Conservation (phyloP, 1,139 yeast genomes). For the Nakaseomyces glabratus region DNA sequence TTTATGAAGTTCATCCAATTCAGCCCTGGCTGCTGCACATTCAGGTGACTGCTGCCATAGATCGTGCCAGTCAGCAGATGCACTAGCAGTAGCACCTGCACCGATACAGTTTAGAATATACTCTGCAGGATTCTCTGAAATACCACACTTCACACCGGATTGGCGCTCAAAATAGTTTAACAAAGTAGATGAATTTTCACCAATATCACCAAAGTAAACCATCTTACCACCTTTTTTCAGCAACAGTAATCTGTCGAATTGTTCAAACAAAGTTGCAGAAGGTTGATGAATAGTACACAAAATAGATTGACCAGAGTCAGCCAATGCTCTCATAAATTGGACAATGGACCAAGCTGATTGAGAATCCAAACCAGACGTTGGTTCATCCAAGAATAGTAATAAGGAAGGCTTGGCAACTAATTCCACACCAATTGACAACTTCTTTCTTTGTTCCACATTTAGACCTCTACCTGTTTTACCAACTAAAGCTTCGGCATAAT, state of each 20-base stretch:
- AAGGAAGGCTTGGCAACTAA: slow-evolving; percentile 48
- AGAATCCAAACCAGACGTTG: slow-evolving; percentile 52
- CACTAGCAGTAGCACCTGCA: slow-evolving; percentile 56
- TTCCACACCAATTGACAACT: slow-evolving; percentile 57
- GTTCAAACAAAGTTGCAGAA: slow-evolving; percentile 46
- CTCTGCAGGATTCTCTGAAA: slow-evolving; percentile 55
- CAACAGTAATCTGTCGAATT: slow-evolving; percentile 42
- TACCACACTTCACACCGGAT: slow-evolving; percentile 40
- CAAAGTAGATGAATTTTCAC: slow-evolving; percentile 42
- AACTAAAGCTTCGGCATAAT: slow-evolving; percentile 55
- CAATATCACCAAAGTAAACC: slow-evolving; percentile 61
- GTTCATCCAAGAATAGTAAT: slow-evolving; percentile 47
- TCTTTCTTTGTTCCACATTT: slow-evolving; percentile 59
- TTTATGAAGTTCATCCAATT: slow-evolving; percentile 32
- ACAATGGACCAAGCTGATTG: slow-evolving; percentile 53
- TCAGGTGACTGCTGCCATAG: slow-evolving; percentile 41
- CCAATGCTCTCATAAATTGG: slow-evolving; percentile 41
- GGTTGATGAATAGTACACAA: slow-evolving; percentile 54
- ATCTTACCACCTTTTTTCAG: slow-evolving; percentile 51
- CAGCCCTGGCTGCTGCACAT: slow-evolving; percentile 32
- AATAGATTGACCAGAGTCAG: slow-evolving; percentile 49
- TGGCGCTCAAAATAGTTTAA: slow-evolving; percentile 49
- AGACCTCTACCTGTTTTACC: slow-evolving; percentile 51
- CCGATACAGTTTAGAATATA: slow-evolving; percentile 56
- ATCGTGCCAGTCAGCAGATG: slow-evolving; percentile 40